Evolutionary conservation across 257 asterid genomes (phyloP), one percentile per base, ranked within the genome.

Genomic region (Solanum pennellii): DNA sequence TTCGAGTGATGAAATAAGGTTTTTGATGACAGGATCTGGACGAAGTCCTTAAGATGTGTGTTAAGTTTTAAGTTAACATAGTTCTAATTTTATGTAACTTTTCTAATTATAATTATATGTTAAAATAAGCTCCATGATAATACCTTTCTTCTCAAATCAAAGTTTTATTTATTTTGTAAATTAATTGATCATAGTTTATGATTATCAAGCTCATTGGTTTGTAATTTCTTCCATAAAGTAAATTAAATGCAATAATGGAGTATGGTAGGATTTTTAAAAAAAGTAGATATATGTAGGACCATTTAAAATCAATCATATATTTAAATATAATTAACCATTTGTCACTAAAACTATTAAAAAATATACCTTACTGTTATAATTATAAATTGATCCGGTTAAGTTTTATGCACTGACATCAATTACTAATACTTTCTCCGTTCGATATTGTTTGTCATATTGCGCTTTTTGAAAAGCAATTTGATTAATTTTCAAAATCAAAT

Each of bases 381-480:
- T 56, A 56, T 56, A 18, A 18, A 18, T 2, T 7, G 0, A 77
- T 75, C 4, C 7, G 9, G 5, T 14, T 23, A 41, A 23, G 4
- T 41, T 76, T 2, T 12, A 23, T 41, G 7, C 14, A 41, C 10
- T 3, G 2, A 41, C 7, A 12, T n/a, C 16, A 23, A 1, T 41
- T 74, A 39, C 2, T 23, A 41, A 41, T 7, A 12, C 7, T 76
- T 76, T 3, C 13, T 3, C 3, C 5, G 1, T 33, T 33, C 35
- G 5, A 0, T 0, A 0, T 33, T 33, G 0, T 33, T 33, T 33
- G 0, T 33, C 35, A 33, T 33, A 0, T 33, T 33, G 0, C 5
- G 5, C 1, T 33, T 33, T 33, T 33, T 33, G 1, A 33, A 33
- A 33, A 1, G 3, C 35, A 33, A 33, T 0, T 33, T 4, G 0